These are phyloP conservation scores for Erodium moschatum DNA, from an alignment of 441 rosid species.

Conservation along the genomic window DNA sequence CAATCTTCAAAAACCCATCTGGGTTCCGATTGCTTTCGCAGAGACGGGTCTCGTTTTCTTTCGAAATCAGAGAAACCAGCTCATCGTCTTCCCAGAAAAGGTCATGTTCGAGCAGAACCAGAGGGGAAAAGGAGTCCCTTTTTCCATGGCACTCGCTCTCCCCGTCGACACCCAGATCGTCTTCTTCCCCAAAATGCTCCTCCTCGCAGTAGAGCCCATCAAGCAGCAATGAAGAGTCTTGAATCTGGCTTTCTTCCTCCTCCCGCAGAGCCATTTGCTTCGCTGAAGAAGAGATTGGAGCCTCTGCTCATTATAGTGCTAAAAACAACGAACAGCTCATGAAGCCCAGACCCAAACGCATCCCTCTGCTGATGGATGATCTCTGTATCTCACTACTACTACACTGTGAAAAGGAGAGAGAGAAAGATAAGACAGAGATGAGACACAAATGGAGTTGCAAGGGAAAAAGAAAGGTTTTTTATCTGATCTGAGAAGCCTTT, in stretches of 20 bases:
- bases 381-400: not conserved
- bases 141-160: constrained; percentile 16
- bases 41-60: constrained; percentile 34
- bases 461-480: constrained; percentile 34
- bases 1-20: constrained; percentile 36
- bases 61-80: constrained; percentile 35
- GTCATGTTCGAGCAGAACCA: constrained; percentile 33
- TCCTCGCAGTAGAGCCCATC: constrained; percentile 74
- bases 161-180: constrained; percentile 22
- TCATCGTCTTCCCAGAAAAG: constrained; percentile 44
- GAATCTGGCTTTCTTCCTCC: constrained; percentile 33
- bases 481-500: constrained; percentile 19
- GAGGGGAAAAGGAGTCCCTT: constrained; percentile 30
- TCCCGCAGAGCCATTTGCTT: constrained; percentile 46
- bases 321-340: constrained; percentile 15
- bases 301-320: constrained; percentile 52
- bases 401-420: not conserved
- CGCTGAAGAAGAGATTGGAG: constrained; percentile 38
- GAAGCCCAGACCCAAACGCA: constrained; percentile 3
- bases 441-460: constrained; percentile 20
- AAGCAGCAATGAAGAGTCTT: constrained; percentile 29
- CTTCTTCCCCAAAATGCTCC: constrained; percentile 41
- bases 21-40: constrained; percentile 20
- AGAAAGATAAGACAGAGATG: constrained; percentile 14
- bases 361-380: too few species aligned